phyloP scores from a whole-genome alignment of 345 rosid species.

The Eucalyptus grandis region DNA sequence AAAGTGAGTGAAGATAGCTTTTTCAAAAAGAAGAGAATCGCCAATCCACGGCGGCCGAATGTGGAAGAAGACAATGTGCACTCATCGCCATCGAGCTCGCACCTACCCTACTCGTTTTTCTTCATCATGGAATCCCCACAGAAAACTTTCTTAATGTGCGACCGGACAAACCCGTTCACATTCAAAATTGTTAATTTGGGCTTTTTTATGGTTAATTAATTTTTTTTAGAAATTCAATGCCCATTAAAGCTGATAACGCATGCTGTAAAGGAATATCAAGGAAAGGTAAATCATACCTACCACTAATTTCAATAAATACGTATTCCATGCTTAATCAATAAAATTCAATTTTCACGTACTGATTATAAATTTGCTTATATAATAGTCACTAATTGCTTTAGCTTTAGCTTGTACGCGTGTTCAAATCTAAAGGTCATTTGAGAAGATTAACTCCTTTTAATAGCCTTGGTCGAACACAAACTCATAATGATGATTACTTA shows the following conservation, averaged over 20 bases:
- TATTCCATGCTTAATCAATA: not conserved
- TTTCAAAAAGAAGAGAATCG: not conserved
- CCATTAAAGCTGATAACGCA: not conserved
- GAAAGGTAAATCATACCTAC: not conserved
- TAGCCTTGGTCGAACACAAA: not conserved
- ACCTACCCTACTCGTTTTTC: not conserved
- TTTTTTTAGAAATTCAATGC: not conserved
- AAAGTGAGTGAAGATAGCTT: not conserved
- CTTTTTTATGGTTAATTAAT: not conserved
- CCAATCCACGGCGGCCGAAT: not conserved
- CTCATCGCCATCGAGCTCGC: not conserved
- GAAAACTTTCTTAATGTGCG: not conserved
- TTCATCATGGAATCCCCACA: not conserved
- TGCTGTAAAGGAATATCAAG: not conserved
- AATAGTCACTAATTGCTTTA: not conserved
- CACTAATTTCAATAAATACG: accelerated
- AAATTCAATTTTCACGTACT: not conserved
- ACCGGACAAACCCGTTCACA: not conserved
- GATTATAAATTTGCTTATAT: not conserved
- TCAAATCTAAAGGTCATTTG: not conserved
- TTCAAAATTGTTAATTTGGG: not conserved
- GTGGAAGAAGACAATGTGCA: not conserved
- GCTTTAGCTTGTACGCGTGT: not conserved
- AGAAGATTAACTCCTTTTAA: not conserved
- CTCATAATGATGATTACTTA: not conserved